Base-by-base conservation (phyloP, 345 rosid species). In the Melaleuca quinquenervia region DNA sequence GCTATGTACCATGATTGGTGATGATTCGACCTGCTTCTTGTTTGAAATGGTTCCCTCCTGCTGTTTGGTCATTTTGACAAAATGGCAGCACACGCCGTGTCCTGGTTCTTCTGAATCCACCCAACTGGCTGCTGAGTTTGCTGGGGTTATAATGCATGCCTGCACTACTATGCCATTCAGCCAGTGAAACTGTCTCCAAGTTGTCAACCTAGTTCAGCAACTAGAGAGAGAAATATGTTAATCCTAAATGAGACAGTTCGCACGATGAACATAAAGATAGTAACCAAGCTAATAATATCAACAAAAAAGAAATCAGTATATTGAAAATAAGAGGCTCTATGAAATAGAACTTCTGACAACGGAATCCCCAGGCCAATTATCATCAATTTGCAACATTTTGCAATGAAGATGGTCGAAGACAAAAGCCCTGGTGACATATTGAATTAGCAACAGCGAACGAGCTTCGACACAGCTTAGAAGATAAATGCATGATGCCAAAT, bases 1-100 rank as follows among this genome's bases (percentile, higher is more conserved):
- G 51, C 13, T 13, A 84, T 82, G 50, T 91, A 94, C 94, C 96
- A 84, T 74, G 55, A 89, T 87, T 29, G 90, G 74, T 26, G 91
- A 86, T 50, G 93, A 88, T 85, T 90, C 74, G 16, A 91, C 87
- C 18, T 56, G 32, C 84, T 87, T 85, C 88, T 87, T 84, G 85
- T 88, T 90, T 29, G 88, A 83, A 52, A 82, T 84, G 49, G 87
- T 88, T 84, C 90, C 91, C 85, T 90, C 90, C 82, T 85, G 89
- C 80, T 56, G 90, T 86, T 89, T 92, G 78, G 86, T 89, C 96
- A 93, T 92, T 60, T 55, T 56, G 51, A 32, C 62, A 41, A 55
- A 27, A 41, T 50, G 62, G 50, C 85, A 45, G 70, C 13, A 50
- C 55, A 83, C 14, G 32, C 55, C 11, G 27, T 48, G 52, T 22